Conservation (phyloP, 495 filamentous ascomycete species). For the Apiosordaria backusii region DNA sequence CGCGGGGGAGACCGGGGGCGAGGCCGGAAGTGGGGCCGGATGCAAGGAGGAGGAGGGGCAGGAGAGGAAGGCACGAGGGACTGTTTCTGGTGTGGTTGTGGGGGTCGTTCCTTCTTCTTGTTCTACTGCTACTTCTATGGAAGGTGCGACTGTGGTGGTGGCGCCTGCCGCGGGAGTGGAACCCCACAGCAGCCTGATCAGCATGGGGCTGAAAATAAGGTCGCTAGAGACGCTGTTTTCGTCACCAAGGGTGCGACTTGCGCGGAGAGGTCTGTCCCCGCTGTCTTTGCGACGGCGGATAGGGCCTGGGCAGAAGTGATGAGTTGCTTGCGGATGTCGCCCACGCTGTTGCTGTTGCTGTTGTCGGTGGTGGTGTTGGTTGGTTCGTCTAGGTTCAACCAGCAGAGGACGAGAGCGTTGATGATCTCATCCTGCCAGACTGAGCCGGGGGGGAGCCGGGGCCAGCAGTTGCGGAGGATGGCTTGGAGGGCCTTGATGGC, state of each 20-base stretch:
- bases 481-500: conserved; percentile 53
- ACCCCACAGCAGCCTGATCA: not conserved
- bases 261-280: conserved; percentile 24
- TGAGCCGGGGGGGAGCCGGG: conserved; percentile 51
- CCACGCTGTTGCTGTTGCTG: conserved; percentile 20
- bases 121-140: no score
- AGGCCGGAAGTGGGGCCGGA: no score
- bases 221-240: conserved; percentile 9
- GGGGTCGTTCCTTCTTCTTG: not conserved
- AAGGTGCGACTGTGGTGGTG: no score
- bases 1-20: not conserved
- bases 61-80: no score
- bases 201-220: not conserved
- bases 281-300: not conserved
- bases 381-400: conserved; percentile 54
- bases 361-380: conserved; percentile 30
- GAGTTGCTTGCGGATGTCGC: conserved; percentile 45
- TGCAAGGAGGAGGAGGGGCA: no score
- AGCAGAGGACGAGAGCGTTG: conserved; percentile 60
- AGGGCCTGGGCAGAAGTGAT: conserved; percentile 30
- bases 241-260: conserved; percentile 34
- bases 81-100: not conserved
- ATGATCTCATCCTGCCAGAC: conserved; percentile 68
- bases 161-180: not conserved
- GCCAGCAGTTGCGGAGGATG: conserved; percentile 69